Base-by-base conservation (phyloP, 805 yeast species). In the Candida sphagnicola region DNA sequence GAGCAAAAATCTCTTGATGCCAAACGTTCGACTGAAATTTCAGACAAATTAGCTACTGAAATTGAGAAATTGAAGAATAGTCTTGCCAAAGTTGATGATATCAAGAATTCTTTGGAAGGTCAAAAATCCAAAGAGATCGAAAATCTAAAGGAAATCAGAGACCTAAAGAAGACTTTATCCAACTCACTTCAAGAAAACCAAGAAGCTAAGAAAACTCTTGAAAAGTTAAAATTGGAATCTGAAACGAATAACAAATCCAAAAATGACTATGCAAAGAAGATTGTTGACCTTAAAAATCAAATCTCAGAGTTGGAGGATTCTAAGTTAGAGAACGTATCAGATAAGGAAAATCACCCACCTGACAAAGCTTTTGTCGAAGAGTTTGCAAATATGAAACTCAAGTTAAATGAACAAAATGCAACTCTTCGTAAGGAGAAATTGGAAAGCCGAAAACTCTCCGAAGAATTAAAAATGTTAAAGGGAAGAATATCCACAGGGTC, bases 401-500 rank as follows among this genome's bases (percentile, higher is more conserved):
- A 75, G 42, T 54, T 80, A 16, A 74, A 77, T 42, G 84, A 79
- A 41, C 68, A 65, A 15, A 62, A 70, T 42, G 79, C 78, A 8
- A 51, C 63, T 3, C 48, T 78, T 37, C 63, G 76, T 31, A 72
- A 65, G 26, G 80, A 77, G 48, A 60, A 55, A 40, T 65, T 68
- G 25, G 74, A 67, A 44, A 67, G 65, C 38, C 66, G 49, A 56
- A 73, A 59, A 42, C 54, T 82, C 31, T 61, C 67, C 17, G 78
- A 82, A 32, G 87, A 82, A 42, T 51, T 82, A 37, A 70, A 72
- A 23, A 61, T 82, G 48, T 57, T 85, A 11, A 83, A 81, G 46
- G 74, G 81, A 2, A 70, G 85, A 48, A 54, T 80, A n/a, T 81
- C 83, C 2, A 70, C 82, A n/a, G 82, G 78, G 75, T 37, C 45